Base-by-base conservation (phyloP, 2,329 filamentous ascomycete species). In the Chalaropsis ovoidea region DNA sequence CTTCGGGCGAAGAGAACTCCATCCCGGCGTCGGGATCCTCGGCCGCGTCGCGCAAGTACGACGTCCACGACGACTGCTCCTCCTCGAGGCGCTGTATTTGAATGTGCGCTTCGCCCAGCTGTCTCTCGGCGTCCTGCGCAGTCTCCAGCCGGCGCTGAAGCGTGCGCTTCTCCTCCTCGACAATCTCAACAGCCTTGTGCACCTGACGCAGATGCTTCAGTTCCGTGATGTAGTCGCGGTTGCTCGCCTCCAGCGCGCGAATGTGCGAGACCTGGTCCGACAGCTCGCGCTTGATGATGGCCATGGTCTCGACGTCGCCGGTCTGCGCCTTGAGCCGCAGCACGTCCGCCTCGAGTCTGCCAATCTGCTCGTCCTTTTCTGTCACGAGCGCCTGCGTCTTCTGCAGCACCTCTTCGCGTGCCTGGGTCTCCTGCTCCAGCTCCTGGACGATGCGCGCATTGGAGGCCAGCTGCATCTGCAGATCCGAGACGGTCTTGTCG, bases 221-320 rank as follows among this genome's bases (percentile, higher is more conserved):
- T 73, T 99, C 93, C 0, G 81, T 76, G 15, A 84, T 79, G 72
- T 96, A 89, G 62, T 95, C 90, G 27, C 89, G 82, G 69, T 90
- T 96, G 43, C 84, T 84, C 0, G 83, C 81, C 73, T 99, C 94
- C 2, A 99, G 79, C 39, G 84, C 86, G 67, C 90, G 86, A 69
- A 96, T 95, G 72, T 97, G 91, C n/a, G 85, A 81, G 0, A 99
- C 89, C 72, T 97, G 94, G 69, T 96, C 92, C 0, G 88, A 87
- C 3, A 99, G 81, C 75, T 99, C 92, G 69, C 86, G 84, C 73
- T 93, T 90, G 70, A 99, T 88, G 42, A 96, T 84, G 4, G 82
- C 84, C 71, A 97, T 81, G 0, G 90, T 94, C 70, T 96, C 92
- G 0, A 86, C 85, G 73, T 96, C 93, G 10, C 88, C 90, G 1